phyloP scores from a whole-genome alignment of 2,329 filamentous ascomycete genomes.

The Sporothrix sp. region DNA sequence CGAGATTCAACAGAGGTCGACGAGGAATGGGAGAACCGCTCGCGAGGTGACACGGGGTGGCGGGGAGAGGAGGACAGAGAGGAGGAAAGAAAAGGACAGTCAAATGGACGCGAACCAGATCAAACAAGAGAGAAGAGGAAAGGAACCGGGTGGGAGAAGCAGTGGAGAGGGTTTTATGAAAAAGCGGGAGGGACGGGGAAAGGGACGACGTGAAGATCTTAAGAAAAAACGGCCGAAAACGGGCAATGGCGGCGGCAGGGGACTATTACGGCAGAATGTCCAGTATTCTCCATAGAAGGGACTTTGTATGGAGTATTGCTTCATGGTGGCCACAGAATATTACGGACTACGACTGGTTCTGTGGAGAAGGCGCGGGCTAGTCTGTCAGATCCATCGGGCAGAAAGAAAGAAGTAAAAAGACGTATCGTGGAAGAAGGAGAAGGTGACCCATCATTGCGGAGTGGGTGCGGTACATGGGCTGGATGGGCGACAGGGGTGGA shows the following conservation, averaged over 20 bases:
- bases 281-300: background rate
- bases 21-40: background rate
- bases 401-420: background rate
- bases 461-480: constrained; percentile 2
- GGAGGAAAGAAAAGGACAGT: background rate
- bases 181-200: background rate
- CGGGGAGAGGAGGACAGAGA: background rate
- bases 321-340: background rate
- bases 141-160: background rate
- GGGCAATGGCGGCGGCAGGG: background rate
- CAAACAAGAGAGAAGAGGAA: background rate
- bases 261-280: background rate
- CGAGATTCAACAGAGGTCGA: background rate
- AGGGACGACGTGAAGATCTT: constrained; percentile 6
- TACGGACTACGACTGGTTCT: background rate
- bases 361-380: constrained; percentile 1
- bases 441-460: constrained; percentile 9
- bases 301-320: constrained; percentile 5
- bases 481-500: background rate
- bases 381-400: constrained; percentile 8
- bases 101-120: background rate
- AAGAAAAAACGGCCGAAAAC: background rate
- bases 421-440: constrained; percentile 7
- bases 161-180: too few relatives aligned
- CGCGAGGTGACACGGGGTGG: constrained; percentile 3